Conservation (phyloP, 805 yeast genomes). For the Ogataea methylovora region DNA sequence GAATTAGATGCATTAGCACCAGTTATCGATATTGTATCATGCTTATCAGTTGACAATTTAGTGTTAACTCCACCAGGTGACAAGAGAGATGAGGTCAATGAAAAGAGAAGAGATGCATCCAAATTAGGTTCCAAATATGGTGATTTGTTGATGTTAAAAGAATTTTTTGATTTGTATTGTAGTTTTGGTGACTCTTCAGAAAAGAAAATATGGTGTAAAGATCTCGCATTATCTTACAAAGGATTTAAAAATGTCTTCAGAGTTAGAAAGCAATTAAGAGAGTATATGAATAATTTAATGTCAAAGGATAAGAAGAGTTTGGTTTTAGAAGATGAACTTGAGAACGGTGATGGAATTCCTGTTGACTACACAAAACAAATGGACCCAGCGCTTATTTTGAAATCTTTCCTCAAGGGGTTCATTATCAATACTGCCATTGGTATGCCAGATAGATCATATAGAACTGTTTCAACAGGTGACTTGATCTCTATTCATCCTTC, state of each 20-base stretch:
- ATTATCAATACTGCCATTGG: conserved; percentile 90
- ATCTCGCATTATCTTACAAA: conserved; percentile 64
- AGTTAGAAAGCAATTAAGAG: conserved; percentile 67
- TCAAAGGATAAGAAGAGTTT: conserved; percentile 31
- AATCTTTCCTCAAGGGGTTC: conserved; percentile 77
- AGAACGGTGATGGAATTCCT: conserved; percentile 14
- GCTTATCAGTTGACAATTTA: conserved; percentile 88
- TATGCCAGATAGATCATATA: conserved; percentile 87
- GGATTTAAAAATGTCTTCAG: conserved; percentile 73
- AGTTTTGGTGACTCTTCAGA: conserved; percentile 43
- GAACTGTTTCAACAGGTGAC: conserved; percentile 81
- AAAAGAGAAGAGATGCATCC: conserved; percentile 60
- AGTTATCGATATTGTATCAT: conserved; percentile 84
- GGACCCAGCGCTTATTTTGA: conserved; percentile 54
- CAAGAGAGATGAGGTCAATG: conserved; percentile 76
- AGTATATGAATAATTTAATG: conserved; percentile 51
- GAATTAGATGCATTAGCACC: conserved; percentile 43
- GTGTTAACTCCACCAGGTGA: conserved; percentile 75
- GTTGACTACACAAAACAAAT: conserved; percentile 23
- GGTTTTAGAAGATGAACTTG: conserved; percentile 26
- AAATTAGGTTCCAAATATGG: conserved; percentile 70
- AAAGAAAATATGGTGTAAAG: conserved; percentile 75
- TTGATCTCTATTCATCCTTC: conserved; percentile 86
- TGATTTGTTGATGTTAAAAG: conserved; percentile 77
- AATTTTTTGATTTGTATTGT: conserved; percentile 53